phyloP scores from a whole-genome alignment of 768 basidiomycete genomes.

The Scleroderma bovista region DNA sequence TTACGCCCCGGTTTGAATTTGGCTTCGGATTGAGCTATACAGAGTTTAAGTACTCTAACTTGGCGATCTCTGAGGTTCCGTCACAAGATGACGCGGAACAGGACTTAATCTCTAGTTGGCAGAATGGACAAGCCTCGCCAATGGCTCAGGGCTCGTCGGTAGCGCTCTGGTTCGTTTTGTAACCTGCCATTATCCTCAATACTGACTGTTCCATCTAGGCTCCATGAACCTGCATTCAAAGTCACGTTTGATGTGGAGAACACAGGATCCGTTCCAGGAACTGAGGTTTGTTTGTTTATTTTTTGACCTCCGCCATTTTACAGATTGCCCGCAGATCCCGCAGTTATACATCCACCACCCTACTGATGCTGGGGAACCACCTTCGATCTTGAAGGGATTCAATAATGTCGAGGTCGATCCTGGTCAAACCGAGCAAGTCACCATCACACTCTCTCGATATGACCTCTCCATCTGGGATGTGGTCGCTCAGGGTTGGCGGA shows the following conservation, averaged over 20 bases:
- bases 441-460: slow-evolving; percentile 53
- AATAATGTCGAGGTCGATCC: slow-evolving; percentile 43
- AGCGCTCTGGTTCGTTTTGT: slow-evolving; percentile 45
- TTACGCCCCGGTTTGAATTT: slow-evolving; percentile 56
- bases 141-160: slow-evolving; percentile 52
- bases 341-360: slow-evolving; percentile 75
- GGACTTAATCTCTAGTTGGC: slow-evolving; percentile 46
- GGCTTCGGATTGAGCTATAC: slow-evolving; percentile 41
- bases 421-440: slow-evolving; percentile 39
- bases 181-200: background rate
- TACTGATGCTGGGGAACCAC: slow-evolving; percentile 51
- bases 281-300: slow-evolving; percentile 48
- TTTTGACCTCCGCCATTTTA: background rate
- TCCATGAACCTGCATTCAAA: slow-evolving; percentile 58
- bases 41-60: slow-evolving; percentile 51
- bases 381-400: slow-evolving; percentile 61
- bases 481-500: slow-evolving; percentile 60
- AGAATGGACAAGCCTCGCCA: slow-evolving; percentile 49
- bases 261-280: slow-evolving; percentile 52
- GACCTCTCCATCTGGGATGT: slow-evolving; percentile 72
- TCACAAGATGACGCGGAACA: slow-evolving; percentile 23
- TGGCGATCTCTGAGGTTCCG: slow-evolving; percentile 43
- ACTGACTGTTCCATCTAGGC: slow-evolving; percentile 30
- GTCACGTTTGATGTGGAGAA: slow-evolving; percentile 66
- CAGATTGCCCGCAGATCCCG: slow-evolving; percentile 41